Evolutionary conservation across 139 green algal species (phyloP).

Genomic region (Raphidocelis subcapitata): DNA sequence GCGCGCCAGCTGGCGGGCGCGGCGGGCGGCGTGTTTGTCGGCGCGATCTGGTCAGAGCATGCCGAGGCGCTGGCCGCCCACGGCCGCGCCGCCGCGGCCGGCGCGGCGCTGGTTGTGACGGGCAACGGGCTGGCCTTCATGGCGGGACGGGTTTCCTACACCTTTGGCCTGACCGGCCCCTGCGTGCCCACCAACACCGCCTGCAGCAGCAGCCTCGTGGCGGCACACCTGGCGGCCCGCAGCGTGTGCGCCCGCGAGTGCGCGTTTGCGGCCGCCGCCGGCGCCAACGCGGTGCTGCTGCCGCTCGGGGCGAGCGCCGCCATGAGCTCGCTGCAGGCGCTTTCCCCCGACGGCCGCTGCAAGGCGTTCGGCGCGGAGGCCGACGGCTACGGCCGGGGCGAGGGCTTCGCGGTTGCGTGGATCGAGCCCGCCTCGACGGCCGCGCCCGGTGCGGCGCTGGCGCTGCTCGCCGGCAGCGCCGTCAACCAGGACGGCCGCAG

Average conservation of each 20-base stretch:
- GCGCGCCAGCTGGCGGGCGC: conserved; percentile 18
- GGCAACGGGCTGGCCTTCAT: conserved; percentile 78
- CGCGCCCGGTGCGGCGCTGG: conserved; percentile 11
- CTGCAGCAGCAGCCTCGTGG: conserved; percentile 85
- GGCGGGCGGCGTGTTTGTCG: conserved; percentile 56
- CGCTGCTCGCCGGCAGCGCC: conserved; percentile 56
- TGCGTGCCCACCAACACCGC: conserved; percentile 82
- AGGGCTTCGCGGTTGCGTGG: conserved; percentile 63
- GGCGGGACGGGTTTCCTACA: background rate
- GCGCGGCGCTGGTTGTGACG: conserved; percentile 47
- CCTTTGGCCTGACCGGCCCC: conserved; percentile 38
- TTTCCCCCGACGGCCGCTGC: conserved; percentile 74
- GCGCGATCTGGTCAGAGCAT: conserved; percentile 79
- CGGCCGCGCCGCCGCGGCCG: background rate
- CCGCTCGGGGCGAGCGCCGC: conserved; percentile 56
- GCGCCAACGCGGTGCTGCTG: conserved; percentile 77
- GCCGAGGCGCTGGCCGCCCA: conserved; percentile 44
- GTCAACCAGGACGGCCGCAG: conserved; percentile 92
- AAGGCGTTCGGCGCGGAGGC: conserved; percentile 81
- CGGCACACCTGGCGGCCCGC: conserved; percentile 65
- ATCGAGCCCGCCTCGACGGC: conserved; percentile 37
- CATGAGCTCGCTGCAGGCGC: conserved; percentile 59
- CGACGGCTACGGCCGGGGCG: conserved; percentile 84
- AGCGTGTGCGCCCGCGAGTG: conserved; percentile 35
- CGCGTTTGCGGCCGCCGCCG: conserved; percentile 43